These are phyloP conservation scores for Aphanomyces cochlioides DNA, from an alignment of 352 stramenopile genomes.

Conservation along the genomic window DNA sequence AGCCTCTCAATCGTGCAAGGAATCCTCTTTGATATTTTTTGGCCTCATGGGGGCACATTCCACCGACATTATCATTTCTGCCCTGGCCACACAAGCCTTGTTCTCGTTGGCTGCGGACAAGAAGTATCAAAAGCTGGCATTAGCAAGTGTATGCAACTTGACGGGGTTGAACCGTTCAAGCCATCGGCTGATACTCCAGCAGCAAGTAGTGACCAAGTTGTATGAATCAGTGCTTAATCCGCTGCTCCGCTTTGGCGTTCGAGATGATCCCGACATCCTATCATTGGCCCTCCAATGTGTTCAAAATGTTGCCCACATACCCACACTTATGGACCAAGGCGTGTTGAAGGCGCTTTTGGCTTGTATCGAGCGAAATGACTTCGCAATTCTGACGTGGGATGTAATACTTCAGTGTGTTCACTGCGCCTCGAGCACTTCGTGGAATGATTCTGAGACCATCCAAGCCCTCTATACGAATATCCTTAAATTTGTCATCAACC, in stretches of 20 bases:
- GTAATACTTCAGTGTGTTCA: background rate
- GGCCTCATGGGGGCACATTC: slow-evolving; percentile 9
- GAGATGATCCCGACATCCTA: background rate
- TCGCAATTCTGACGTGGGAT: background rate
- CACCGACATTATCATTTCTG: background rate
- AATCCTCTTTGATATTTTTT: slow-evolving; percentile 18
- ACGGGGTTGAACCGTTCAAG: background rate
- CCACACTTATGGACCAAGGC: slow-evolving; percentile 11
- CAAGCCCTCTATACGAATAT: slow-evolving; percentile 3
- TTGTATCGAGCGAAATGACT: background rate
- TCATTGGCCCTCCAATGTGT: background rate
- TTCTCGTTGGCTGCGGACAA: slow-evolving; percentile 8
- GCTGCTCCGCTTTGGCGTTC: background rate
- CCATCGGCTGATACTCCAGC: slow-evolving; percentile 7
- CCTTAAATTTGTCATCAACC: background rate
- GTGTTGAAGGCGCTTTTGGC: background rate
- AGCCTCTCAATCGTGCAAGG: background rate
- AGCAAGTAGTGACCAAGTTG: background rate
- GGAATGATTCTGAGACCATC: slow-evolving; percentile 13
- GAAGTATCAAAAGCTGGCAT: slow-evolving; percentile 1
- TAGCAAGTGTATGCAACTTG: background rate
- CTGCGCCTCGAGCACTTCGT: background rate
- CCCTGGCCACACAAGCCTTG: background rate
- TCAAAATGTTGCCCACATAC: background rate
- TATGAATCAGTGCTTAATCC: slow-evolving; percentile 16